These are phyloP conservation scores for Sporothrix globosa DNA, from an alignment of 2,329 filamentous ascomycete genomes.

Conservation along the genomic window DNA sequence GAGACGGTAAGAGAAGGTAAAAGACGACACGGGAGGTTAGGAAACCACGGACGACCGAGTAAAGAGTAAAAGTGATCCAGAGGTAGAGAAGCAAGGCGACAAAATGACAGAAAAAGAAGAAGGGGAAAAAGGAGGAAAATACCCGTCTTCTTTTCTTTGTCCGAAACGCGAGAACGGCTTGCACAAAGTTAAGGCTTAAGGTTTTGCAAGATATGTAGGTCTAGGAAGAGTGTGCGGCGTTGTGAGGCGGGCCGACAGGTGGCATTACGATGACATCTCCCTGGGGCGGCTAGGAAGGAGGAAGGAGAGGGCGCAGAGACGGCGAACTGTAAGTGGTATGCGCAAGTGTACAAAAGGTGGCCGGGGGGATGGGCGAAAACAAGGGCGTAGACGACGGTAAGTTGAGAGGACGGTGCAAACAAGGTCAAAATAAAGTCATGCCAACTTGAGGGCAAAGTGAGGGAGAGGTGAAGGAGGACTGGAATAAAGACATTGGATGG, in stretches of 20 bases:
- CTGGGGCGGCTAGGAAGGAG: neutral
- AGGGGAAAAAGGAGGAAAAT: neutral
- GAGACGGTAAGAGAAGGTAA: neutral
- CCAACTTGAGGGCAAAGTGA: neutral
- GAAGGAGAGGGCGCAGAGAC: neutral
- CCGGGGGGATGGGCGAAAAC: neutral
- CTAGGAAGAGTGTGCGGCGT: conserved; percentile 5
- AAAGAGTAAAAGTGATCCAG: neutral
- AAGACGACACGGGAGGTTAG: neutral
- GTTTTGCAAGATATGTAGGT: neutral
- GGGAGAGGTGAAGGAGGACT: neutral
- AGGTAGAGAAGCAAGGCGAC: neutral
- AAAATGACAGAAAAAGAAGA: neutral
- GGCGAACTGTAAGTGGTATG: conserved; percentile 12
- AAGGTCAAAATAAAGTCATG: conserved; percentile 10
- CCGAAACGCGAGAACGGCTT: conserved; percentile 11
- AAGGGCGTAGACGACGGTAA: neutral
- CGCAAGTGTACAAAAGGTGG: conserved; percentile 7
- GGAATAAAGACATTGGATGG: neutral
- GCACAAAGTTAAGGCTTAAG: neutral
- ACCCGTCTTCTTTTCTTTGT: conserved; percentile 13
- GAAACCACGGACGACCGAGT: neutral
- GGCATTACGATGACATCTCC: conserved; percentile 27
- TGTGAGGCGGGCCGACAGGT: conserved; percentile 18
- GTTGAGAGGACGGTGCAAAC: neutral